A percentile compares a stretch with the other conserved stretches of the same genome.
phyloP scores from a whole-genome alignment of 2,329 filamentous ascomycete genomes.

The Zymoseptoria pseudotritici region DNA sequence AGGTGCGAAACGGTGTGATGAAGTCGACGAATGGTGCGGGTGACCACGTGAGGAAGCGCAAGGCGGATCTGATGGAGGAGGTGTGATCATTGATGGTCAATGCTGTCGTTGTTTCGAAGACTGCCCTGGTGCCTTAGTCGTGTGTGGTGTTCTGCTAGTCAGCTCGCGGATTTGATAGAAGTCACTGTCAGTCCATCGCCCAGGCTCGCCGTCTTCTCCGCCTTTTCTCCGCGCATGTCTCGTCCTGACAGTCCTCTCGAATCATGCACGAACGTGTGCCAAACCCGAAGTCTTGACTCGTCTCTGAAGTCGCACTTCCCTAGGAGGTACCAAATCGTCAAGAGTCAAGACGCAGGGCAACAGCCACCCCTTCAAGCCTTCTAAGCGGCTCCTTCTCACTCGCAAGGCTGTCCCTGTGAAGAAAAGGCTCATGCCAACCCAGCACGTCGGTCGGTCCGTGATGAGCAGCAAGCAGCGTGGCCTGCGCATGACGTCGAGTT shows the following conservation, averaged over 20 bases:
- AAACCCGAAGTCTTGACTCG: neutral
- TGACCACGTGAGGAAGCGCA: constrained; percentile 15
- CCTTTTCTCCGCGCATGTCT: neutral
- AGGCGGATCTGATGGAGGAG: constrained; percentile 17
- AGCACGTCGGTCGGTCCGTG: too few species aligned
- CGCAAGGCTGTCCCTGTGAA: too few species aligned
- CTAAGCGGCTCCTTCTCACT: too few species aligned
- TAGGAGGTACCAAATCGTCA: neutral
- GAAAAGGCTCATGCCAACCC: too few species aligned
- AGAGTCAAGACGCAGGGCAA: neutral
- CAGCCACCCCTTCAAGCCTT: neutral
- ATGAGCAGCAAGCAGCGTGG: too few species aligned
- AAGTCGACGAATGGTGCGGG: neutral
- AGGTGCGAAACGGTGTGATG: neutral
- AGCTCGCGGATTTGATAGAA: neutral
- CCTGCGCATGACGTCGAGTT: too few species aligned
- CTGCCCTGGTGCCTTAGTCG: neutral
- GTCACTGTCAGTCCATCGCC: neutral
- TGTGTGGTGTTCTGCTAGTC: neutral
- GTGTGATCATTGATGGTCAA: constrained; percentile 1
- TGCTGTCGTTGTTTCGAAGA: neutral
- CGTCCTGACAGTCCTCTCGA: too few species aligned
- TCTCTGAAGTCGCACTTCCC: too few species aligned
- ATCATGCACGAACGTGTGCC: too few species aligned
- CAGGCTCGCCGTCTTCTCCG: neutral